Conservation (phyloP, 202 grass and related monocot genomes). For the Panicum hallii region DNA sequence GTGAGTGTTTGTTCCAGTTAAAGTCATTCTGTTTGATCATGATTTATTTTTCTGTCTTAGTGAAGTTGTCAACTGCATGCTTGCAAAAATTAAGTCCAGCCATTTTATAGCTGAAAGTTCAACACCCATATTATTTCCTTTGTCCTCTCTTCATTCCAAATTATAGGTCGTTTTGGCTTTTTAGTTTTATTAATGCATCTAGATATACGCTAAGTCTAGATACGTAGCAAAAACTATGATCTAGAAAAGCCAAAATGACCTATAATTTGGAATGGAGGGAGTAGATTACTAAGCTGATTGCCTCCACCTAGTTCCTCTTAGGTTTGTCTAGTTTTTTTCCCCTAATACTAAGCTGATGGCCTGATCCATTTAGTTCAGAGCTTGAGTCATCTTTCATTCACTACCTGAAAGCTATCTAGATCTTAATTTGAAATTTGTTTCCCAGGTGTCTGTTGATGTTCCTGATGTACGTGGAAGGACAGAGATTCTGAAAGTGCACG, state of each 20-base stretch:
- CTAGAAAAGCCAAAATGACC: too few relatives aligned
- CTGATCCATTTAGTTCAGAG: neutral
- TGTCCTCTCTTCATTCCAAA: too few relatives aligned
- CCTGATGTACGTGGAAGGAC: slow-evolving; percentile 97
- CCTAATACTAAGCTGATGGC: neutral
- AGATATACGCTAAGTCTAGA: too few relatives aligned
- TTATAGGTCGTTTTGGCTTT: too few relatives aligned
- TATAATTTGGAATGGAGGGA: too few relatives aligned
- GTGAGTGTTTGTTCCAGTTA: neutral
- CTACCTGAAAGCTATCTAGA: slow-evolving; percentile 6
- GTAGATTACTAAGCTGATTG: neutral
- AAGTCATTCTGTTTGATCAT: neutral
- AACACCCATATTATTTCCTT: neutral
- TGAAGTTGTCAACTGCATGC: neutral
- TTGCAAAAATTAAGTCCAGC: neutral
- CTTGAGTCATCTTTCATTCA: slow-evolving; percentile 26
- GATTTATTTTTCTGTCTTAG: neutral
- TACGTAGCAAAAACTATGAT: too few relatives aligned
- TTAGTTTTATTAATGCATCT: too few relatives aligned
- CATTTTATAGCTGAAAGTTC: slow-evolving; percentile 4
- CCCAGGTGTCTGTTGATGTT: slow-evolving; percentile 91
- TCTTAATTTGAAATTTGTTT: slow-evolving; percentile 34
- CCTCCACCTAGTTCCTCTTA: too few relatives aligned
- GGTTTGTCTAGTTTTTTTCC: neutral
- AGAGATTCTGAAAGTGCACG: slow-evolving; percentile 97